These are phyloP conservation scores for Grigorovia yakushimaensis DNA, from an alignment of 805 yeast species.

Conservation along the genomic window DNA sequence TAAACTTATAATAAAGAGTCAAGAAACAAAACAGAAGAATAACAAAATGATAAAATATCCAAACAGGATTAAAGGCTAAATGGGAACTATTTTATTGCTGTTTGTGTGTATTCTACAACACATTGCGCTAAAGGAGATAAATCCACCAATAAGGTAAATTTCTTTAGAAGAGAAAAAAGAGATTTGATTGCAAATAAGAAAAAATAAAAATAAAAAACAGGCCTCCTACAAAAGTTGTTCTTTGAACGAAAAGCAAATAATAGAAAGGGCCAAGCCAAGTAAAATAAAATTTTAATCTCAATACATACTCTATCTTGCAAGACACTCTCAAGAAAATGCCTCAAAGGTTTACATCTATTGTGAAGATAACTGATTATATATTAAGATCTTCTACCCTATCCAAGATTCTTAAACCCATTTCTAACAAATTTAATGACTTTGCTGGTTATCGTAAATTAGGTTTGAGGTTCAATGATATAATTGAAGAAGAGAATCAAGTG, in stretches of 20 bases:
- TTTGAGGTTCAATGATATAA: conserved; percentile 78
- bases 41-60: background rate
- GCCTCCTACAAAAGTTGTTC: no score
- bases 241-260: no score
- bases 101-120: no score
- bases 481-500: conserved; percentile 78
- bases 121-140: no score
- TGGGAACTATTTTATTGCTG: no score
- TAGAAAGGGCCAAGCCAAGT: background rate
- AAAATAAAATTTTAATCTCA: background rate
- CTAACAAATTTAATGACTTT: conserved; percentile 59
- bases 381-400: conserved; percentile 71
- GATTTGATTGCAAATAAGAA: background rate
- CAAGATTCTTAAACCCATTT: conserved; percentile 68
- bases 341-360: conserved; percentile 55
- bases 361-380: conserved; percentile 67
- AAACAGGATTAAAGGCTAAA: background rate
- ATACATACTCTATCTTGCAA: background rate
- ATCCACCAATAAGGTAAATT: background rate
- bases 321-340: no score
- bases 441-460: conserved; percentile 96
- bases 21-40: background rate
- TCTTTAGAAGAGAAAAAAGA: background rate
- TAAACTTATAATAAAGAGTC: background rate
- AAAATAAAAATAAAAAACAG: no score